Base-by-base conservation (phyloP, 2,329 filamentous ascomycete genomes). In the Colletotrichum brevisporum region DNA sequence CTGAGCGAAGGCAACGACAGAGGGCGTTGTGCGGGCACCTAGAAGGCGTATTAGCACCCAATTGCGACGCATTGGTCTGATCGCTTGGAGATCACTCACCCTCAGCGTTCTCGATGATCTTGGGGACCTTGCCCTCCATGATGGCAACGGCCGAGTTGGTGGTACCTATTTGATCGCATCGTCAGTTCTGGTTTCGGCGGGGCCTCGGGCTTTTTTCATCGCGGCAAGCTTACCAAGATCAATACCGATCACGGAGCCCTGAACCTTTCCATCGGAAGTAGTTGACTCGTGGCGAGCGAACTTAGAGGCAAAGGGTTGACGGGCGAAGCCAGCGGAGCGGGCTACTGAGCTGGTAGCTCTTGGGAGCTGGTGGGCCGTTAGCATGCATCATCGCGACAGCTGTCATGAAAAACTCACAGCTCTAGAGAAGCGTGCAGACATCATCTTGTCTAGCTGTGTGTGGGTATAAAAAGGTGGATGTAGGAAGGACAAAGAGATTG, bases 71-170 rank as follows among this genome's bases (percentile, higher is more conserved):
- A 24, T 48, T 56, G 39, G 41, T 52, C 26, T n/a, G 9, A 16
- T 70, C 18, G 18, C 39, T 54, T 27, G 24, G 12, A 21, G 48
- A 48, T 16, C 21, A 67, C 85, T 78, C 85, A 94, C 94, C 95
- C 88, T 98, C 95, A 31, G 95, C 88, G 89, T 98, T 98, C 85
- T 98, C 95, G 82, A 98, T 98, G 82, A 98, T 98, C 84, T 92
- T 94, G 76, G 95, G 94, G 66, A 89, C 84, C 88, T 97, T 97
- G 84, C 95, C 96, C 88, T 98, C 95, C 95, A 98, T 97, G 74
- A 98, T 87, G 78, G 95, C 95, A 71, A 98, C 95, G 66, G 95
- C 95, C 71, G 95, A 98, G 90, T 98, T 98, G 77, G 95, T 98
- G 80, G 95, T 98, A 80, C 90, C 90, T 92, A 16, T 8, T 67